Conservation (phyloP, 225 moss, liverwort and hornwort species). For the Polytrichum formosum region DNA sequence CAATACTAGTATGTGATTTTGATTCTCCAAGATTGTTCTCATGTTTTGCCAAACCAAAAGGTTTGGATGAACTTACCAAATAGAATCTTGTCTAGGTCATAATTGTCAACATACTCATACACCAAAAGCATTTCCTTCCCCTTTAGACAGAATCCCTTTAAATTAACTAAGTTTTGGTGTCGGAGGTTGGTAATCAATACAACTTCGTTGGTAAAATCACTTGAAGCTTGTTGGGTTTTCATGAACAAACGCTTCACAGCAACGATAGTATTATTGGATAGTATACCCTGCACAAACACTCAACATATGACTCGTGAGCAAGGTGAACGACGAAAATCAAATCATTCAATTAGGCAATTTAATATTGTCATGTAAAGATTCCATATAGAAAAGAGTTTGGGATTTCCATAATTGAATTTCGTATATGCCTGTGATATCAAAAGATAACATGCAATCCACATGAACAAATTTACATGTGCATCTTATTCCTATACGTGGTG, state of each 20-base stretch:
- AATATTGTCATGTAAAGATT: no score
- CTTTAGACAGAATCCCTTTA: conserved; percentile 42
- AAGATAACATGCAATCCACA: no score
- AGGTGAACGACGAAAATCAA: no score
- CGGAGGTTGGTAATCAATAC: conserved; percentile 37
- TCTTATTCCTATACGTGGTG: no score
- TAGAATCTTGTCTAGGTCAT: conserved; percentile 43
- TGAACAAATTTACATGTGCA: no score
- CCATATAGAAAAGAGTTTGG: no score
- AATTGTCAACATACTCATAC: conserved; percentile 41
- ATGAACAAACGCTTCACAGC: conserved; percentile 32
- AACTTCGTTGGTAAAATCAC: conserved; percentile 45
- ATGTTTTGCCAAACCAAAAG: neutral
- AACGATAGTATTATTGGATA: conserved; percentile 12
- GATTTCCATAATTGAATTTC: no score
- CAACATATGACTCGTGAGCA: no score
- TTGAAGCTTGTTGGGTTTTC: conserved; percentile 19
- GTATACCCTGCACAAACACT: conserved; percentile 14
- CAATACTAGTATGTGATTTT: neutral
- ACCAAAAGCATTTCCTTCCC: conserved; percentile 41
- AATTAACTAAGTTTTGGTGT: conserved; percentile 28
- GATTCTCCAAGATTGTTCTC: neutral
- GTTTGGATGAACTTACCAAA: conserved; percentile 4
- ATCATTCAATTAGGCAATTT: no score
- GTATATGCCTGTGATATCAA: no score